Evolutionary conservation across 768 basidiomycete species (phyloP).

Genomic region (Nidularia sp.): DNA sequence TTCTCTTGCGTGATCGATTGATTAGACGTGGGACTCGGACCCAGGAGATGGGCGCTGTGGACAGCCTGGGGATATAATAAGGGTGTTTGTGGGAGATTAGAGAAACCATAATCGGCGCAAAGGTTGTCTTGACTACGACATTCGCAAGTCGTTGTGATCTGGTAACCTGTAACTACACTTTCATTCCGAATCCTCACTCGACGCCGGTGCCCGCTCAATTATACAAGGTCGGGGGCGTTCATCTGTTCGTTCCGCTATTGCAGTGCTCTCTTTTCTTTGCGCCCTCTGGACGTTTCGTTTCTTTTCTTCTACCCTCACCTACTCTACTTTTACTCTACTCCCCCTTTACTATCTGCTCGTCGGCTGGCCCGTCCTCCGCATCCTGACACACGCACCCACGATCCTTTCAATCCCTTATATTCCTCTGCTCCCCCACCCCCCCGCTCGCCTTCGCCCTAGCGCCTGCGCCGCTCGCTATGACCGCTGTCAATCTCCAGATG

Average conservation of each 20-base stretch:
- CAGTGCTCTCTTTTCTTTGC: constrained; percentile 13
- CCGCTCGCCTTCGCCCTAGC: constrained; percentile 6
- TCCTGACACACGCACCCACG: constrained; percentile 22
- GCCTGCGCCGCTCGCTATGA: constrained; percentile 50
- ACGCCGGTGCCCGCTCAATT: constrained; percentile 27
- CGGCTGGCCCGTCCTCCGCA: constrained; percentile 58
- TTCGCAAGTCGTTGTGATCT: constrained; percentile 20
- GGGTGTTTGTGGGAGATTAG: constrained; percentile 15
- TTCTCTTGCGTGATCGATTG: too few species aligned
- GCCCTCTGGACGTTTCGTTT: constrained; percentile 15
- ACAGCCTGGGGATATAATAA: too few species aligned
- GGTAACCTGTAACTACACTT: constrained; percentile 18
- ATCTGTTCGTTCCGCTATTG: constrained; percentile 21
- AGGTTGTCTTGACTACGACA: constrained; percentile 41
- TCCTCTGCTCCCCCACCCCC: constrained; percentile 15
- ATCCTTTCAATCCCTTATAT: constrained; percentile 26
- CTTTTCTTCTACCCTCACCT: constrained; percentile 20
- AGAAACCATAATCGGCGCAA: constrained; percentile 3
- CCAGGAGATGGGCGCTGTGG: too few species aligned
- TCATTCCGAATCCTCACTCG: constrained; percentile 6
- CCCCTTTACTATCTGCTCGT: constrained; percentile 18
- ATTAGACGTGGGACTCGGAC: too few species aligned
- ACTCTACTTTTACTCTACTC: constrained; percentile 11
- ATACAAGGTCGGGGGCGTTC: constrained; percentile 24
- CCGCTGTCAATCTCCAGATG: constrained; percentile 72